Evolutionary conservation across 176 grass and related monocot species (phyloP), one percentile per base, ranked within the genome.

Genomic region (Cenchrus purpureus): DNA sequence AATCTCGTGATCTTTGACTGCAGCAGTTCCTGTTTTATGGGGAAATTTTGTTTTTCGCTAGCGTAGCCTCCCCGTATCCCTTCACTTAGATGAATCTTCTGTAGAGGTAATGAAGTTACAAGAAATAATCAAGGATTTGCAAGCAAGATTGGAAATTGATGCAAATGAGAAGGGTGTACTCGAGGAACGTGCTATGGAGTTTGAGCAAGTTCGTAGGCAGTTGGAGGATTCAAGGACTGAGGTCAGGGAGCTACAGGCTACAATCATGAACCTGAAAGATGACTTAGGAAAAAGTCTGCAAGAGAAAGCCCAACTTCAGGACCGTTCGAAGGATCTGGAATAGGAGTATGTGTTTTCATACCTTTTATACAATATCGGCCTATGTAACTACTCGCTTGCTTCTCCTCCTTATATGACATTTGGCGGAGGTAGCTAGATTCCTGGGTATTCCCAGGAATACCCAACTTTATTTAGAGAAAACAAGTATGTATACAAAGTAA

Each of bases 241-340:
- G 81, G 70, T 44, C 0, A 60, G 60, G 73, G 66, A 67, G 68
- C 81, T 98, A 69, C 74, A 87, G 86, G 69, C 46, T 83, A 83
- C 57, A 80, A 79, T 73, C 57, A 82, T 78, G 68, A 79, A 65
- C 75, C 57, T 98, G 51, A 92, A 90, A 88, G 60, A 68, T 17
- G 86, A 92, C 28, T 74, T 94, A 48, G 83, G 80, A 71, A 93
- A 58, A 54, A 44, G 72, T 67, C 15, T 54, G 42, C 51, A 86
- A 60, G 91, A 87, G 77, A 98, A 98, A 79, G 69, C 10, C 14
- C 12, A 66, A 73, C 82, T 98, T 32, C 81, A 91, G 63, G 83
- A 49, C 50, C 71, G 56, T 69, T 55, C 87, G 57, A 78, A 74
- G 13, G 89, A 90, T 79, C 71, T 93, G 51, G 93, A 94, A 66